Evolutionary conservation across 805 yeast genomes (phyloP).

Genomic region (Lachancea quebecensis): DNA sequence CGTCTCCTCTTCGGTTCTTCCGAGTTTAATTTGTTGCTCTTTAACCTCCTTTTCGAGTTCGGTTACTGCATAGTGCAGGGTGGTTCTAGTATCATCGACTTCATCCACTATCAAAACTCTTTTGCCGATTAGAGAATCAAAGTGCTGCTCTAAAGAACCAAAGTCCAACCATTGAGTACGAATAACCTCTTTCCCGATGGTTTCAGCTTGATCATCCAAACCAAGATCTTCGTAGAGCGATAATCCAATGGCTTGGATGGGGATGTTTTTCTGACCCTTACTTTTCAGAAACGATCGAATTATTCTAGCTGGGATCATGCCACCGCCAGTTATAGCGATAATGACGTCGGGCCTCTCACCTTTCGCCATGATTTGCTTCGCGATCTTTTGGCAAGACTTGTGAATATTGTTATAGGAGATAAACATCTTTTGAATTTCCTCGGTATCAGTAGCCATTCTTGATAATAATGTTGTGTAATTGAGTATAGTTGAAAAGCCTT

Average conservation of each 20-base stretch:
- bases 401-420: conserved; percentile 77
- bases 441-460: conserved; percentile 2
- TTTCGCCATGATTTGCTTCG: conserved; percentile 41
- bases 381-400: conserved; percentile 70
- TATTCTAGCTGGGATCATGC: conserved; percentile 63
- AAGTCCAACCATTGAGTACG: conserved; percentile 91
- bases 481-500: neutral
- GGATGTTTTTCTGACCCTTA: conserved; percentile 56
- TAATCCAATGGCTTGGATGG: conserved; percentile 64
- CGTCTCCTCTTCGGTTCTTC: conserved; percentile 54
- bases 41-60: conserved; percentile 58
- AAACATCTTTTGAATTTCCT: conserved; percentile 40
- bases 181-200: conserved; percentile 71
- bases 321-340: conserved; percentile 70
- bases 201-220: conserved; percentile 36
- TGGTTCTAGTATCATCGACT: conserved; percentile 89
- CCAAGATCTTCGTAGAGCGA: conserved; percentile 56
- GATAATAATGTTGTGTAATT: too few relatives aligned
- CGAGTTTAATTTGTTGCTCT: conserved; percentile 51
- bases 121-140: conserved; percentile 74
- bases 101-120: conserved; percentile 79
- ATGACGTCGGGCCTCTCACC: conserved; percentile 46
- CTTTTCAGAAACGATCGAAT: conserved; percentile 55
- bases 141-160: conserved; percentile 59
- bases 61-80: conserved; percentile 73